phyloP scores from a whole-genome alignment of 1,284 basidiomycete species.

The Ganoderma sinense region DNA sequence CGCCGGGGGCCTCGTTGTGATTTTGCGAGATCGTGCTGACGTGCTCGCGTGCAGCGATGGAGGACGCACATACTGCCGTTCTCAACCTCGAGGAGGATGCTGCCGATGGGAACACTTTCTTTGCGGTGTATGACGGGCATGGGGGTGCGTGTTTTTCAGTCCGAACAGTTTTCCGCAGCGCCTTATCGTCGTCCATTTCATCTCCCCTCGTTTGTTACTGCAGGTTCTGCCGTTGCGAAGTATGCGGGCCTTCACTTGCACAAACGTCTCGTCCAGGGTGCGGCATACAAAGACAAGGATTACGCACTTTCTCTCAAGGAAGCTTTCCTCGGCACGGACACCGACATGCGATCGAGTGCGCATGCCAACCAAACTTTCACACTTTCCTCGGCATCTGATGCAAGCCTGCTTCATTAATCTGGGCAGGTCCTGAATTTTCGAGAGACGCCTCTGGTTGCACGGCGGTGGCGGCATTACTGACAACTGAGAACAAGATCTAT shows the following conservation, averaged over 20 bases:
- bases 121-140: slow-evolving; percentile 98
- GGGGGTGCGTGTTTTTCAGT: slow-evolving; percentile 69
- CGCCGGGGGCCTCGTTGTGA: slow-evolving; percentile 10
- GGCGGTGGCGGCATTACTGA: slow-evolving; percentile 89
- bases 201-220: background rate
- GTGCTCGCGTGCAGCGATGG: slow-evolving; percentile 77
- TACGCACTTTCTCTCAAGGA: slow-evolving; percentile 87
- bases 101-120: slow-evolving; percentile 77
- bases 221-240: slow-evolving; percentile 89
- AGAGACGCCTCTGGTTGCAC: slow-evolving; percentile 98
- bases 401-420: slow-evolving; percentile 15
- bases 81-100: slow-evolving; percentile 67
- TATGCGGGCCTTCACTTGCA: slow-evolving; percentile 94
- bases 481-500: slow-evolving; percentile 80
- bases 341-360: slow-evolving; percentile 89
- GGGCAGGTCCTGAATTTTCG: slow-evolving; percentile 82
- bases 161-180: slow-evolving; percentile 8
- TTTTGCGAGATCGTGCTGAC: slow-evolving; percentile 6
- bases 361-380: slow-evolving; percentile 9
- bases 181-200: slow-evolving; percentile 9
- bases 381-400: slow-evolving; percentile 23
- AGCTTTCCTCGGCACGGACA: slow-evolving; percentile 94
- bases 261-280: slow-evolving; percentile 77
- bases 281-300: slow-evolving; percentile 73
- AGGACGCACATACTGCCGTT: slow-evolving; percentile 93